Base-by-base conservation (phyloP, 805 yeast genomes). In the Ogataea allantospora region DNA sequence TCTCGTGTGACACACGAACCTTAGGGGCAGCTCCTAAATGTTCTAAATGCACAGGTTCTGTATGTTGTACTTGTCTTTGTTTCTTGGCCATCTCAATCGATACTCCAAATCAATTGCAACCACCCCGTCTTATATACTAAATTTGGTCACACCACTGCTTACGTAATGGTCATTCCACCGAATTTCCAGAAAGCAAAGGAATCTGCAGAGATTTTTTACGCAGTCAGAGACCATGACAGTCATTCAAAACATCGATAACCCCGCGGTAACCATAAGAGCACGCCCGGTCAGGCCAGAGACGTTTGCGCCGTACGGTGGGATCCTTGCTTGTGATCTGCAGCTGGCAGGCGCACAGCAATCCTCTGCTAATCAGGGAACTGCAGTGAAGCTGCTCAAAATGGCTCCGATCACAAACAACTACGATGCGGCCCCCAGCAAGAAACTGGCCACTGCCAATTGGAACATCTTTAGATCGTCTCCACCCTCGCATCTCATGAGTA, bases 341-440 rank as follows among this genome's bases (percentile, higher is more conserved):
- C 67, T 85, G 19, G 55, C 62, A 24, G 54, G 71, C 1, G 64
- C 70, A 33, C 54, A 60, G 25, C 58, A 70, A 21, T 56, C 73
- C 5, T 63, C 73, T 14, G 97, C 96, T 4, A 89, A 89, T 62
- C 88, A 89, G 55, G 97, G 97, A n/a, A 89, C 97, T 2, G 97
- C 97, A 1, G 67, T 75, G 5, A 89, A 89, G 53, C 59, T 87
- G 30, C 77, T 75, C 45, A 71, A 80, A 44, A 93, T 88, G 4
- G 79, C 93, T 1, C 82, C 87, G 2, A 68, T 84, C 3, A 62
- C 61, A 4, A 82, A 82, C 56, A 62, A 68, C 30, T 85, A 70
- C 48, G 46, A 39, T 0, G 40, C 44, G 3, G 70, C 79, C 7
- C 71, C 77, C 4, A 70, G 80, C 44, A 67, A 71, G 5, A 51